These are phyloP conservation scores for Samsoniella hepiali DNA, from an alignment of 2,329 filamentous ascomycete species.

Conservation along the genomic window DNA sequence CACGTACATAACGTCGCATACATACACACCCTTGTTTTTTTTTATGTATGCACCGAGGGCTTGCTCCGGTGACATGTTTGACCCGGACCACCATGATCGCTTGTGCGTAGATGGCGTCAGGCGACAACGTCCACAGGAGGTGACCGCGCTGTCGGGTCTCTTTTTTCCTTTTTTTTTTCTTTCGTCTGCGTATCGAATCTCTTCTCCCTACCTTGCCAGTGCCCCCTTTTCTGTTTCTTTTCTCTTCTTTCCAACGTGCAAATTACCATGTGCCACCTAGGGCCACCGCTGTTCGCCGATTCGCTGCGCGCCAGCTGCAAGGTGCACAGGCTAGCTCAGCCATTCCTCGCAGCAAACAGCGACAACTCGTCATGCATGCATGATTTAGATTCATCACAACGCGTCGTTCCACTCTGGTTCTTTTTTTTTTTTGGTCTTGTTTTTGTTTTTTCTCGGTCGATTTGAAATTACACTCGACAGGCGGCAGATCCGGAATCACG, in stretches of 20 bases:
- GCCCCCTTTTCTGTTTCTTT: background rate
- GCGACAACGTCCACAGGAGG: background rate
- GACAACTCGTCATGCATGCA: background rate
- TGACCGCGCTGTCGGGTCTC: background rate
- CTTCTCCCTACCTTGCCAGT: background rate
- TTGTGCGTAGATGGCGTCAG: background rate
- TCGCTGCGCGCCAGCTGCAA: background rate
- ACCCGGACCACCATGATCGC: no score
- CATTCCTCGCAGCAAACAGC: background rate
- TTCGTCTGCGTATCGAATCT: background rate
- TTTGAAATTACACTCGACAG: background rate
- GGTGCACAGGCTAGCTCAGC: slow-evolving; percentile 6
- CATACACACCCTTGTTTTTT: no score
- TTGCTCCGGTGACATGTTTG: no score
- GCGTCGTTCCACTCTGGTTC: background rate
- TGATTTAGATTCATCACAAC: background rate
- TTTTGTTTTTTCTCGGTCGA: background rate
- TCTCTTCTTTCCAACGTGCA: background rate
- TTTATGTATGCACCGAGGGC: no score
- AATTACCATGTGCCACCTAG: slow-evolving; percentile 1
- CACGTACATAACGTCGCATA: background rate
- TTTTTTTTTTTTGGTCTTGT: background rate
- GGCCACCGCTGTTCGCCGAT: background rate
- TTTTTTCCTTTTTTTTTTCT: background rate
- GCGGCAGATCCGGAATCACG: background rate